Evolutionary conservation across 2,329 filamentous ascomycete genomes (phyloP), one percentile per base, ranked within the genome.

Genomic region (Sporothrix dimorphospora): DNA sequence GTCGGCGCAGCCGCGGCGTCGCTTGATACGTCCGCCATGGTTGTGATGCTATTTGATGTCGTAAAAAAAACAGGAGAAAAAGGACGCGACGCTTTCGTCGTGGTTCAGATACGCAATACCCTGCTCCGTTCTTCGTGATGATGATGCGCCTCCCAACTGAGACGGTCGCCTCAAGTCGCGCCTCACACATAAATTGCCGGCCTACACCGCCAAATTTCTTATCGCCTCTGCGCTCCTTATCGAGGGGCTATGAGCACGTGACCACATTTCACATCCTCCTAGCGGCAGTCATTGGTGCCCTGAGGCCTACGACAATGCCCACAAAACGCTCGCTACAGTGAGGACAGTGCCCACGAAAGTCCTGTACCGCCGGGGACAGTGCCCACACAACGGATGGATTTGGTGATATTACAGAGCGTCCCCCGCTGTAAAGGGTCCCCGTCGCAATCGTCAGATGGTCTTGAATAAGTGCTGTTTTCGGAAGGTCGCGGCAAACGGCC

Each of bases 201-300:
- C 16, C 2, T 47, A 49, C 72, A 73, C 72, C 72, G 72, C 72
- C 40, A 51, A 66, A 61, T 45, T 61, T 70, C 47, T 67, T 72
- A 70, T 70, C 67, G 27, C 19, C 2, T 16, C 19, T 27, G 3
- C 5, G 3, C 3, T 19, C 42, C 67, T 71, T 55, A 71, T 63
- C 53, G 4, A 3, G 2, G 7, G 5, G 1, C 1, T 49, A 1
- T 30, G 11, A n/a, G 11, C 59, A 65, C 59, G 59, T 65, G 59
- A 65, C 11, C 59, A 45, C n/a, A 1, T 53, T 7, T 27, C 30
- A 34, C 30, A 3, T 34, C 3, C 6, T 34, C 6, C 3, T 6
- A 34, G 6, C 30, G 6, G 30, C 6, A 34, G 30, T 34, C 30
- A 34, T 34, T 34, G 30, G 30, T 34, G 30, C 30, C 30, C 30